Evolutionary conservation across 176 grass and related monocot species (phyloP), one percentile per base, ranked within the genome.

Genomic region (Eragrostis curvula): DNA sequence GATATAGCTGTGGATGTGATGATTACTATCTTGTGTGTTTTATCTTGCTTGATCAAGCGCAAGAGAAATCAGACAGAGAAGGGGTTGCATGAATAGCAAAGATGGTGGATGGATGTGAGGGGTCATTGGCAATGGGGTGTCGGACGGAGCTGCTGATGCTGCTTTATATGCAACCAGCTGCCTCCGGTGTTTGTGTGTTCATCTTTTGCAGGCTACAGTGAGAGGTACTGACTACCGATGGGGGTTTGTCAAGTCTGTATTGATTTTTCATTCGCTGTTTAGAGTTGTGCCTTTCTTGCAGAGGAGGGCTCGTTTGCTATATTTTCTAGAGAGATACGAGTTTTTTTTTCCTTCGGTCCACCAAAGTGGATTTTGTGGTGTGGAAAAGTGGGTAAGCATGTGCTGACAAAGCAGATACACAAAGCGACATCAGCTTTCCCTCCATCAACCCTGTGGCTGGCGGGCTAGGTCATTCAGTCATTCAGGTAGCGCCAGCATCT

Each of bases 281-380:
- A 63, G 71, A 17, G 62, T 93, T 90, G 84, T 93, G 84, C 94
- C 89, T 97, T 97, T 64, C 94, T 92, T 97, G 94, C 47, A 57
- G 82, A 27, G 91, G 91, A 87, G 91, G 91, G 12, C 79, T 77
- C 62, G 44, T 1, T 17, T 77, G 51, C 84, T 85, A 51, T 82
- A 14, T 39, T 40, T 82, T 45, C 67, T n/a, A 56, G 0, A 25
- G 62, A 67, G 46, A 3, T 9, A 9, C 5, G 3, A 10, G 9
- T 29, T 44, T 70, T 75, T 57, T 48, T 80, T 71, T 27, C 15
- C 60, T 86, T 86, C 68, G 53, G 85, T 84, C 78, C 81, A 92
- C 78, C 81, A 92, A 88, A 90, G 90, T 77, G 73, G 64, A 81
- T 91, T 93, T 96, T 87, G 59, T 68, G 74, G 68, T 72, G 84